Conservation (phyloP, 441 rosid genomes). For the Brassica hybrid region DNA sequence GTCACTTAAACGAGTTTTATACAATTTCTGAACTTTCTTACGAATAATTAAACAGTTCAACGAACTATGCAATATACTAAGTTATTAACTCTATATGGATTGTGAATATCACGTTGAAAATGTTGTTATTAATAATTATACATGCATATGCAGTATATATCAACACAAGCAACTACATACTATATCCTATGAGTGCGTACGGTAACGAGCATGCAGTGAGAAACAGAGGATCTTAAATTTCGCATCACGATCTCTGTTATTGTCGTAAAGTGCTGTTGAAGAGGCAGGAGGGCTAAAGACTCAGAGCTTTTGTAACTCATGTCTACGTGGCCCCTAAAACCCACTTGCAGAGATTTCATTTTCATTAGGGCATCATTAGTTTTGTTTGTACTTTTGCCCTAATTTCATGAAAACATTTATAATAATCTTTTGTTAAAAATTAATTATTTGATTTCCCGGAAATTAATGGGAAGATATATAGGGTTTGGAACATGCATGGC, state of each 20-base stretch:
- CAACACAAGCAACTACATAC: constrained; percentile 10
- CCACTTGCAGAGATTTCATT: constrained; percentile 42
- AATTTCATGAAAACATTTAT: constrained; percentile 25
- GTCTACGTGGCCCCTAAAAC: constrained; percentile 40
- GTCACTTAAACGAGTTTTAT: not conserved
- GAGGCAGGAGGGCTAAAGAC: constrained; percentile 41
- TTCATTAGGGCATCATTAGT: constrained; percentile 46
- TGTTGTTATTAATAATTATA: constrained; percentile 9
- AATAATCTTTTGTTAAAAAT: not conserved
- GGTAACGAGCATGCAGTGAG: constrained; percentile 46
- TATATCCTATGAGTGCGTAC: constrained; percentile 34
- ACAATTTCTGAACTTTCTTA: not conserved
- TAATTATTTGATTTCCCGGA: constrained; percentile 20
- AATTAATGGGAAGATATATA: constrained; percentile 28
- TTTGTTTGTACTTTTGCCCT: constrained; percentile 37
- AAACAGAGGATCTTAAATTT: constrained; percentile 39
- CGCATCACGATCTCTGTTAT: constrained; percentile 48
- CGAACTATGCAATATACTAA: constrained; percentile 6
- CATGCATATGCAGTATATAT: constrained; percentile 1
- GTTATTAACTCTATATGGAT: not conserved
- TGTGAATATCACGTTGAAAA: constrained; percentile 1
- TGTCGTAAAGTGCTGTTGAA: constrained; percentile 43
- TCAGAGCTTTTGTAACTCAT: constrained; percentile 41
- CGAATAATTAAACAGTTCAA: not conserved
- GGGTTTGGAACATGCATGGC: constrained; percentile 35